Base-by-base conservation (phyloP, 2,329 filamentous ascomycete species). In the Colletotrichum tamarilloi region DNA sequence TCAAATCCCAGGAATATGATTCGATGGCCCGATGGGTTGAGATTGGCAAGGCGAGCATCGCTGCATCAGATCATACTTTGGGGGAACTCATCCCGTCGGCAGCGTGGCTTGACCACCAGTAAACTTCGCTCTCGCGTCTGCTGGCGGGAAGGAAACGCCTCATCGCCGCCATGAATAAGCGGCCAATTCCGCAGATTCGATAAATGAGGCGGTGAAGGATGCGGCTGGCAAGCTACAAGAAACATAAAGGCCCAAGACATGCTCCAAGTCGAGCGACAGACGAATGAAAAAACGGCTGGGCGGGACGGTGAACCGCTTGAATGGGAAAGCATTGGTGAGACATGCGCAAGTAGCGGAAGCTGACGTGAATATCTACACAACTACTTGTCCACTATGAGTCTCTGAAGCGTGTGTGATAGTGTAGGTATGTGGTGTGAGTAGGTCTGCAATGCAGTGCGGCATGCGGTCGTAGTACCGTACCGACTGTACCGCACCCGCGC, bases 281-380 rank as follows among this genome's bases (percentile, higher is more conserved):
- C 59, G 46, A 65, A 38, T 60, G 30, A 46, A 6, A 49, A 26
- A 62, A 70, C 59, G 70, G 66, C 67, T 69, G 26, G 60, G 55
- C 70, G 66, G 70, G 70, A 73, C 66, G 70, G 26, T 52, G 67
- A 64, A 73, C 70, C 66, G 70, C 70, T 60, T 24, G 67, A 19
- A 32, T 65, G 70, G 70, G 57, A 65, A 56, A 12, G 16, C 46
- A 49, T 49, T 38, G 32, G 66, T 70, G 60, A 73, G 59, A 73
- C 66, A 65, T 5, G 42, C 16, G 16, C 19, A 22, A 59, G 59
- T 53, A 49, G 64, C 63, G 56, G 63, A 52, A 52, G 68, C 68
- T 57, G 49, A 56, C 63, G 42, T 49, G 19, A 49, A 49, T 49
- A 35, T 12, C 38, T 19, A n/a, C 19, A n/a, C 42, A 46, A 42